Conservation (phyloP, 2,329 filamentous ascomycete species). For the Aspergillus sp. region DNA sequence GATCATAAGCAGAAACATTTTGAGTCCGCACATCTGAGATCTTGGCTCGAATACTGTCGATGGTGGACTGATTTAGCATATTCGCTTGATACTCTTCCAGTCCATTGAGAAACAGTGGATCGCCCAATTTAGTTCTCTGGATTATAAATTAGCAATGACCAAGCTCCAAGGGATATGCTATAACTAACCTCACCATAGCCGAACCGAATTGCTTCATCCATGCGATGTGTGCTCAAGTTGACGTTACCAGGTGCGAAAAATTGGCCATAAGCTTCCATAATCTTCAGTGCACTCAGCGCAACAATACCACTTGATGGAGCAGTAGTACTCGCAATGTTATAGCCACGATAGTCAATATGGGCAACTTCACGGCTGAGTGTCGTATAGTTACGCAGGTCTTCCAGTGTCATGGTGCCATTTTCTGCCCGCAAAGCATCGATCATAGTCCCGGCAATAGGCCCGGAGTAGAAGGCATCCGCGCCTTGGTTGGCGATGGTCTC, state of each 20-base stretch:
- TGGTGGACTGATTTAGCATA: conserved; percentile 62
- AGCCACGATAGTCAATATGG: conserved; percentile 63
- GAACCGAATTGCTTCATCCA: conserved; percentile 86
- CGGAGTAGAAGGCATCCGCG: conserved; percentile 68
- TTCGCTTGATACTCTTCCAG: conserved; percentile 59
- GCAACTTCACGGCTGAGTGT: conserved; percentile 61
- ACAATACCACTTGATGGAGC: conserved; percentile 77
- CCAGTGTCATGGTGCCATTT: conserved; percentile 81
- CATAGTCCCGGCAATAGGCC: conserved; percentile 67
- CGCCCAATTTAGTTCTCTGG: conserved; percentile 71
- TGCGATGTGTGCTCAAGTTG: conserved; percentile 72
- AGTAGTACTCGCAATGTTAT: conserved; percentile 59
- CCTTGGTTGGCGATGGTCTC: conserved; percentile 71
- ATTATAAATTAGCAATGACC: conserved; percentile 5
- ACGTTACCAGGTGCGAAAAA: conserved; percentile 55
- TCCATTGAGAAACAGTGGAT: conserved; percentile 68
- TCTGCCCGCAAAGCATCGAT: conserved; percentile 62
- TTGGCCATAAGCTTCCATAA: conserved; percentile 68
- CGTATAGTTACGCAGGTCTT: conserved; percentile 71
- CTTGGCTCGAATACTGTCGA: conserved; percentile 55
- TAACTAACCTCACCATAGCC: conserved; percentile 61
- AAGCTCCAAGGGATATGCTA: too few relatives aligned
- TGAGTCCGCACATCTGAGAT: conserved; percentile 71
- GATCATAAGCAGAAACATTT: conserved; percentile 70
- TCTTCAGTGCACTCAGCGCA: conserved; percentile 72